Percentiles rank a stretch among this genome's conserved stretches.
Evolutionary conservation across 257 asterid genomes (phyloP).

Genomic region (Ilex aquifolium): DNA sequence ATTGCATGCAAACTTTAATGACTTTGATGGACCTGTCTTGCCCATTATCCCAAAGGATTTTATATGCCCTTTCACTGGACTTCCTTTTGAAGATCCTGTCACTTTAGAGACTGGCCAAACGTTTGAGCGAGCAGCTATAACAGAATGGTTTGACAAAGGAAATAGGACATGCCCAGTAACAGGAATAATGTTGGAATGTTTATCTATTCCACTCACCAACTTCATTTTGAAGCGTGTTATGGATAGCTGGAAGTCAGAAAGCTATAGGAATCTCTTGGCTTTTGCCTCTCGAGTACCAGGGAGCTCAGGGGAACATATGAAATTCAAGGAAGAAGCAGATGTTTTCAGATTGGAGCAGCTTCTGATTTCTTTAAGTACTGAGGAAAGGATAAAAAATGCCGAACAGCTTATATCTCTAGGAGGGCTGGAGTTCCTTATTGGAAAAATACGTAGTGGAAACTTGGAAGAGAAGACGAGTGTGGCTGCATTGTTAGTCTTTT

Average conservation of each 20-base stretch:
- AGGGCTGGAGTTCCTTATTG: constrained; percentile 50
- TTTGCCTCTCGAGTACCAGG: constrained; percentile 28
- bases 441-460: constrained; percentile 38
- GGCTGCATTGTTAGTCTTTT: constrained; percentile 33
- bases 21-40: constrained; percentile 15
- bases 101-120: constrained; percentile 82
- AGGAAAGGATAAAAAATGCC: constrained; percentile 34
- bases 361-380: constrained; percentile 34
- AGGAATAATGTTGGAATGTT: constrained; percentile 36
- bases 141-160: constrained; percentile 50
- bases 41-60: constrained; percentile 53
- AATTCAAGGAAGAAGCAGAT: constrained; percentile 26
- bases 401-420: constrained; percentile 47
- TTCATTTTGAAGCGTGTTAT: constrained; percentile 59
- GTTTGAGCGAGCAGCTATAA: constrained; percentile 58
- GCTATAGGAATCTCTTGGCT: constrained; percentile 30
- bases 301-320: constrained; percentile 6
- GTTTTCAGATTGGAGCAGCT: constrained; percentile 44
- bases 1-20: constrained; percentile 14
- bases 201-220: constrained; percentile 50
- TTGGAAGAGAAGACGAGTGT: constrained; percentile 39
- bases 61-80: constrained; percentile 57
- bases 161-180: constrained; percentile 58
- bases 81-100: constrained; percentile 61
- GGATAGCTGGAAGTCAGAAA: constrained; percentile 52